A percentile compares a stretch with the other conserved stretches of the same genome.
These are phyloP conservation scores for Hanseniaspora uvarum DNA, from an alignment of 1,139 yeast species.

Conservation along the genomic window DNA sequence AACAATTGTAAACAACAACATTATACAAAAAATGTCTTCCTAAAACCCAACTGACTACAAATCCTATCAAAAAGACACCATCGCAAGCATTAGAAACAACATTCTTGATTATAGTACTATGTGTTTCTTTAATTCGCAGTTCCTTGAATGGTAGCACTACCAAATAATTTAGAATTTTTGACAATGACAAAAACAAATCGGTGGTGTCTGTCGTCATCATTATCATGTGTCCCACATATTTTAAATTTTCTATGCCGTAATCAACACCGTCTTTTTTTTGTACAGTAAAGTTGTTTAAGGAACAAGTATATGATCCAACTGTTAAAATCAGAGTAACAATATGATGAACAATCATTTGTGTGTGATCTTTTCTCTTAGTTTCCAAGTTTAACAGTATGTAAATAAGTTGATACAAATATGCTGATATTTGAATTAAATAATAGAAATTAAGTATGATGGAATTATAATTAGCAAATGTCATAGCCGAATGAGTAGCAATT, in stretches of 20 bases:
- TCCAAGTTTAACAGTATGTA: constrained; percentile 55
- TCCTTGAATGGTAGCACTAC: constrained; percentile 34
- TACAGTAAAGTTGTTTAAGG: constrained; percentile 61
- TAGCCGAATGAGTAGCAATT: not conserved
- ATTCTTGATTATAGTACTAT: not conserved
- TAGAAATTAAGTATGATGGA: constrained; percentile 43
- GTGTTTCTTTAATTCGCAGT: not conserved
- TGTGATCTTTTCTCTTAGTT: constrained; percentile 67
- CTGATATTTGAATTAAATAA: constrained; percentile 60
- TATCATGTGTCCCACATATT: constrained; percentile 42
- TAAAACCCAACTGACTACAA: constrained; percentile 58
- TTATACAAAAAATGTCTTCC: constrained; percentile 69
- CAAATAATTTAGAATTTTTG: constrained; percentile 69
- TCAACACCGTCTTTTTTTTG: not conserved
- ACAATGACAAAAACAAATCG: constrained; percentile 59
- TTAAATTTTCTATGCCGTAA: constrained; percentile 12
- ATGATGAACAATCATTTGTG: constrained; percentile 83
- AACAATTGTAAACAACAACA: constrained; percentile 34
- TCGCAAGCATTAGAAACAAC: constrained; percentile 46
- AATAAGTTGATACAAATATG: constrained; percentile 73
- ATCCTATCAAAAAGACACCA: constrained; percentile 48
- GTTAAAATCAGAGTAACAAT: constrained; percentile 63
- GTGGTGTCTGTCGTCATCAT: constrained; percentile 74
- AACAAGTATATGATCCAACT: constrained; percentile 61
- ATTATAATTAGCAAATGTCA: not conserved